These are phyloP conservation scores for Myxozyma kluyveri DNA, from an alignment of 805 yeast genomes.

Conservation along the genomic window DNA sequence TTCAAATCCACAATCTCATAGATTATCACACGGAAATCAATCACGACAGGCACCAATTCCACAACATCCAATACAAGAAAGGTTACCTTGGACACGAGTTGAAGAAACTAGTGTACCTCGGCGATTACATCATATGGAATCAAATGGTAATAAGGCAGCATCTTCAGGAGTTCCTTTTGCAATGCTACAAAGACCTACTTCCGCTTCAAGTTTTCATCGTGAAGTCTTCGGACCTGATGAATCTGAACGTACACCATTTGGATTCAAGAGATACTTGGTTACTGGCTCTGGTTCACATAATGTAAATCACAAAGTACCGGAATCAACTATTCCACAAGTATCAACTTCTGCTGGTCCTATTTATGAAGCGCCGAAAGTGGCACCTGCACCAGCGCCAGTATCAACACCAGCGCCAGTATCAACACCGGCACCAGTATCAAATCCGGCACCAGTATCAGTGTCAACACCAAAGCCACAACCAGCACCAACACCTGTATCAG, in stretches of 20 bases:
- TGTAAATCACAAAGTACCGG: too few relatives aligned
- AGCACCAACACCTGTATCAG: neutral
- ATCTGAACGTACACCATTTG: conserved; percentile 5
- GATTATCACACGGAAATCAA: too few relatives aligned
- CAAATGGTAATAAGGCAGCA: too few relatives aligned
- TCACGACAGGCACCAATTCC: neutral
- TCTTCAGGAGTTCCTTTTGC: neutral
- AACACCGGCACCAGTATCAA: neutral
- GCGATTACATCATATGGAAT: too few relatives aligned
- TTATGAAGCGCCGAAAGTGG: conserved; percentile 74
- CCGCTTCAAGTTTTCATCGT: neutral
- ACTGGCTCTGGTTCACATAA: too few relatives aligned
- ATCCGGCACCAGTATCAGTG: neutral
- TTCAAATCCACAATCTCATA: too few relatives aligned
- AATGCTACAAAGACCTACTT: too few relatives aligned
- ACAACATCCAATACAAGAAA: too few relatives aligned
- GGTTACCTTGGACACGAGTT: too few relatives aligned
- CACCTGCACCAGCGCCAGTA: conserved; percentile 41
- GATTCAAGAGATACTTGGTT: conserved; percentile 5
- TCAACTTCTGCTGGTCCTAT: conserved; percentile 53
- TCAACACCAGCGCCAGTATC: neutral
- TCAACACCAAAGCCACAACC: neutral
- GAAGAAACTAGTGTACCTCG: too few relatives aligned
- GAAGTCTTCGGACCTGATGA: neutral
- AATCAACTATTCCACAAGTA: conserved; percentile 55